Conservation (phyloP, 2,329 filamentous ascomycete species). For the Clonostachys rosea region DNA sequence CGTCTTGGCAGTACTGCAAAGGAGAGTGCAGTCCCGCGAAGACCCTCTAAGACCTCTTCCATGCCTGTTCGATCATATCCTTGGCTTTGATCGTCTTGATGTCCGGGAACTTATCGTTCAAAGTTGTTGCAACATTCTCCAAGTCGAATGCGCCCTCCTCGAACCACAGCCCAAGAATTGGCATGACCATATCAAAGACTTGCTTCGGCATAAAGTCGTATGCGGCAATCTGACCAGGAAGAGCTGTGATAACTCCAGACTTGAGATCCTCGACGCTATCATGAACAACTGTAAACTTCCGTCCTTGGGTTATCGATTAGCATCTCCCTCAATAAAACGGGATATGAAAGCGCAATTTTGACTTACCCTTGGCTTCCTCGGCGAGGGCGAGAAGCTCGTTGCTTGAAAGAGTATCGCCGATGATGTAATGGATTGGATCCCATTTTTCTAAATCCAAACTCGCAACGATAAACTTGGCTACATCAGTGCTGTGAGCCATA, state of each 20-base stretch:
- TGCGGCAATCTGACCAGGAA: slow-evolving; percentile 12
- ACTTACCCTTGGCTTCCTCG: slow-evolving; percentile 30
- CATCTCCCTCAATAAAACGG: no score
- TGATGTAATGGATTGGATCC: slow-evolving; percentile 26
- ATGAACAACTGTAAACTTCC: slow-evolving; percentile 30
- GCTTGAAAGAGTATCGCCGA: slow-evolving; percentile 35
- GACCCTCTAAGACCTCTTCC: slow-evolving; percentile 1
- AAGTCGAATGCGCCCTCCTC: slow-evolving; percentile 13
- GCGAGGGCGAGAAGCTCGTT: slow-evolving; percentile 36
- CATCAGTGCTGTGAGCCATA: slow-evolving; percentile 43
- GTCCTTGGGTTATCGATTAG: slow-evolving; percentile 10
- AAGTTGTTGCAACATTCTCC: slow-evolving; percentile 3
- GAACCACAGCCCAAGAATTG: slow-evolving; percentile 4
- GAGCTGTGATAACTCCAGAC: slow-evolving; percentile 24
- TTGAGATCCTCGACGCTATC: slow-evolving; percentile 26
- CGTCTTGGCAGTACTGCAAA: no score
- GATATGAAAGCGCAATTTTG: not conserved
- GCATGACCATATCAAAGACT: slow-evolving; percentile 9
- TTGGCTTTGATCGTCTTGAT: slow-evolving; percentile 12
- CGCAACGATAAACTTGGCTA: slow-evolving; percentile 38
- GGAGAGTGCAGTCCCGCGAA: no score
- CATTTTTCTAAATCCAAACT: slow-evolving; percentile 34
- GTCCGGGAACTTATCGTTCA: slow-evolving; percentile 15
- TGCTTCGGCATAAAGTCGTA: slow-evolving; percentile 18
- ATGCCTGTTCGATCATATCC: slow-evolving; percentile 12